Evolutionary conservation across 495 filamentous ascomycete genomes (phyloP), one percentile per base, ranked within the genome.

Genomic region (Evansstolkia leycettana): DNA sequence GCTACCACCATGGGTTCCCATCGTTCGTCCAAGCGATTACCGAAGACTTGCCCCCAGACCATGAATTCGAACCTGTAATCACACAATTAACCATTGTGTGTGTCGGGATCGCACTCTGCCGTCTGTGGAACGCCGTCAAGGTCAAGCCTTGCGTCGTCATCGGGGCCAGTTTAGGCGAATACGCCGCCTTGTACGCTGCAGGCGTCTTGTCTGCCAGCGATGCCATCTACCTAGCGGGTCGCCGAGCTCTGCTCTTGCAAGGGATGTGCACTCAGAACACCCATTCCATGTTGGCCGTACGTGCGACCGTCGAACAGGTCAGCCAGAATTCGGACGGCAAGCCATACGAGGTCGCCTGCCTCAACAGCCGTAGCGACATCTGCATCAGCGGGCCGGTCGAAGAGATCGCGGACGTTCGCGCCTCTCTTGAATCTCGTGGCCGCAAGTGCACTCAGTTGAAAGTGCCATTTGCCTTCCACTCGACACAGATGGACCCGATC

Each of bases 141-240:
- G 68, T 92, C 38, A 73, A 57, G 15, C 87, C 87, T 13, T 64
- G 70, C 34, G 80, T 77, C 26, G 83, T 93, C 2, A 63, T 94
- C 24, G 88, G 88, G 15, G 88, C 94, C 62, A 90, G 84, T 52
- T 46, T 78, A 10, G 87, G 87, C 38, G 87, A 94, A 53, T 94
- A 89, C 58, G 84, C 87, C 31, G 87, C 88, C n/a, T 64, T 94
- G 2, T 71, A 88, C 47, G 76, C 79, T 24, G 76, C 87, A 12
- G 87, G 84, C 34, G 78, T 93, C 10, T 57, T 94, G 10, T 82
- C 79, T 7, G 79, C 75, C 19, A 75, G 73, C 41, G 86, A 93
- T 48, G 77, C 80, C 18, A 76, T 94, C 46, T 84, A 78, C 46
- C 67, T 58, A 0, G 52, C 51, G 3, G 52, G 49, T 1, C 9